A percentile compares a stretch with the other conserved stretches of the same genome.
Conservation (phyloP, 345 rosid genomes). For the Populus deltoides region DNA sequence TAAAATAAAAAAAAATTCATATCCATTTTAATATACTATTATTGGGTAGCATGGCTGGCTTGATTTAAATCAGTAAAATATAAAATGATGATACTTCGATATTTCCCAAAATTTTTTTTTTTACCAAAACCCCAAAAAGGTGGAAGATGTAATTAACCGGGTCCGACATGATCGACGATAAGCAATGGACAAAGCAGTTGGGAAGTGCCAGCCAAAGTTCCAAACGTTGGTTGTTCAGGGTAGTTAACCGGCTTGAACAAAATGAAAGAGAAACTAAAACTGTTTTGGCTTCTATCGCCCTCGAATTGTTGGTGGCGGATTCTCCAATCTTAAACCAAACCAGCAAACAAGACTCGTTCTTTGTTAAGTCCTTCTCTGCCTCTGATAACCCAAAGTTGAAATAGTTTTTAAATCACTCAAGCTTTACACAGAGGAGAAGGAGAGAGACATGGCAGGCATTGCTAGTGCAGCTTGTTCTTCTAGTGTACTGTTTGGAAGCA, state of each 20-base stretch:
- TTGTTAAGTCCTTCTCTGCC: conserved; percentile 23
- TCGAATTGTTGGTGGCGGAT: conserved; percentile 28
- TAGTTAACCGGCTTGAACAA: conserved; percentile 28
- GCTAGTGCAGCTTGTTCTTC: conserved; percentile 32
- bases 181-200: background rate
- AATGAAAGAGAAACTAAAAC: conserved; percentile 4
- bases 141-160: background rate
- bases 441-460: conserved; percentile 41
- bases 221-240: conserved; percentile 15
- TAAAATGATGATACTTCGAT: too few relatives aligned
- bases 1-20: too few relatives aligned
- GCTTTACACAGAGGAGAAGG: background rate
- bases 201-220: background rate
- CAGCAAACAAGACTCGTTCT: conserved; percentile 12
- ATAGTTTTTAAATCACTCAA: background rate
- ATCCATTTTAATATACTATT: too few relatives aligned
- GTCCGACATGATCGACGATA: background rate
- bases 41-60: too few relatives aligned
- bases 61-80: too few relatives aligned
- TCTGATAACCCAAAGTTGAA: conserved; percentile 33
- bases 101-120: too few relatives aligned
- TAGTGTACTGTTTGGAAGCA: conserved; percentile 21
- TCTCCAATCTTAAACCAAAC: conserved; percentile 17
- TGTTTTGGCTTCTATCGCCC: conserved; percentile 25
- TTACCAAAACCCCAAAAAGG: too few relatives aligned